phyloP scores from a whole-genome alignment of 805 yeast genomes.

The Ogataea ganodermae region DNA sequence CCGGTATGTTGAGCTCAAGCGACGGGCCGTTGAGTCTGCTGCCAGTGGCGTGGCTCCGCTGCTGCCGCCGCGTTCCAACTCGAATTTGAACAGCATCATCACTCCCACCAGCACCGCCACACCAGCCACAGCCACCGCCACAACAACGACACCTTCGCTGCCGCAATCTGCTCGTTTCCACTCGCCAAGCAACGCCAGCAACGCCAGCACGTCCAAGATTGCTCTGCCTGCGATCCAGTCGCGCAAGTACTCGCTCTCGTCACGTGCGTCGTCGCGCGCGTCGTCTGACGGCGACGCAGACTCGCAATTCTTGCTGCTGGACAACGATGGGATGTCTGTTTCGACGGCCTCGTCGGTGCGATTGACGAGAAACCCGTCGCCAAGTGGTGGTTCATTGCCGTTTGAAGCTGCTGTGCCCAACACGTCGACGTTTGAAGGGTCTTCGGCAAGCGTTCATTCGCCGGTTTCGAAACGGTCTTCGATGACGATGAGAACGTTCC shows the following conservation, averaged over 20 bases:
- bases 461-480: conserved; percentile 35
- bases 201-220: conserved; percentile 10
- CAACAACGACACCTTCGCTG: conserved; percentile 20
- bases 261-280: conserved; percentile 17
- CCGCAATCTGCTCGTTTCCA: conserved; percentile 13
- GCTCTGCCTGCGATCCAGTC: conserved; percentile 21
- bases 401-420: conserved; percentile 1
- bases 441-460: conserved; percentile 18
- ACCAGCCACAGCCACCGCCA: neutral
- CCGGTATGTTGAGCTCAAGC: conserved; percentile 37
- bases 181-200: conserved; percentile 7
- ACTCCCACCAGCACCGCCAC: neutral
- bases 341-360: conserved; percentile 20
- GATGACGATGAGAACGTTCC: conserved; percentile 36
- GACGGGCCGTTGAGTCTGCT: conserved; percentile 5
- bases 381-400: conserved; percentile 4
- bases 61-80: too few relatives aligned
- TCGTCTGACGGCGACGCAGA: conserved; percentile 16
- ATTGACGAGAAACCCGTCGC: conserved; percentile 21
- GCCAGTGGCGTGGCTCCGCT: too few relatives aligned
- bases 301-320: conserved; percentile 8
- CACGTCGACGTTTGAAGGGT: conserved; percentile 8
- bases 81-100: too few relatives aligned
- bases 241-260: conserved; percentile 22
- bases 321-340: conserved; percentile 16